Evolutionary conservation across 768 basidiomycete genomes (phyloP).

Genomic region (Russula lepida): DNA sequence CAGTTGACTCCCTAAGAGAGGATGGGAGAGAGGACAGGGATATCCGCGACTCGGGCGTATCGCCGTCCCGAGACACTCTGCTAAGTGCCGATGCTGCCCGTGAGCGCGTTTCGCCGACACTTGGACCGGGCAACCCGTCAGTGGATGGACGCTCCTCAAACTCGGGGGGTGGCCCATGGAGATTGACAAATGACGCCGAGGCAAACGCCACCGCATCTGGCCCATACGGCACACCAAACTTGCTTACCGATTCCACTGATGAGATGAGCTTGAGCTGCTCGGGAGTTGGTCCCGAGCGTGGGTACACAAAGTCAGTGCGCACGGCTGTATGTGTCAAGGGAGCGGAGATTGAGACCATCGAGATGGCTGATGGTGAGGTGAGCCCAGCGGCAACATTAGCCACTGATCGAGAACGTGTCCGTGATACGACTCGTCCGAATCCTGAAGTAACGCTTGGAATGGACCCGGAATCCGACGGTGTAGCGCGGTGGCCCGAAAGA

Average conservation of each 20-base stretch:
- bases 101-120: not conserved
- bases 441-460: slow-evolving; percentile 28
- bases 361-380: slow-evolving; percentile 61
- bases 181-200: slow-evolving; percentile 37
- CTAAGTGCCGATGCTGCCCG: slow-evolving; percentile 5
- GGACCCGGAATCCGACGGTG: slow-evolving; percentile 33
- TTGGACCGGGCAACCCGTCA: slow-evolving; percentile 12
- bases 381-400: slow-evolving; percentile 31
- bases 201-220: slow-evolving; percentile 59
- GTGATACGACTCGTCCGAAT: slow-evolving; percentile 40
- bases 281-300: slow-evolving; percentile 52
- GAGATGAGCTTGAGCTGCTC: slow-evolving; percentile 62
- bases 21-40: not conserved
- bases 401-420: slow-evolving; percentile 38
- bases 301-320: slow-evolving; percentile 65
- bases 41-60: not conserved
- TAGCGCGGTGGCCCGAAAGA: slow-evolving; percentile 27
- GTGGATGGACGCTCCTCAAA: slow-evolving; percentile 33
- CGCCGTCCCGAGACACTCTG: not conserved
- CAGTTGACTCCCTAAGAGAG: not conserved
- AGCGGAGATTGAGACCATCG: slow-evolving; percentile 64
- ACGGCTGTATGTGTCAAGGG: slow-evolving; percentile 67
- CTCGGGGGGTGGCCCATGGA: slow-evolving; percentile 40
- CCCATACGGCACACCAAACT: slow-evolving; percentile 73
- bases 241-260: slow-evolving; percentile 52